Evolutionary conservation across 169 alveolate genomes (phyloP), one percentile per base, ranked within the genome.

Genomic region (Babesia divergens): DNA sequence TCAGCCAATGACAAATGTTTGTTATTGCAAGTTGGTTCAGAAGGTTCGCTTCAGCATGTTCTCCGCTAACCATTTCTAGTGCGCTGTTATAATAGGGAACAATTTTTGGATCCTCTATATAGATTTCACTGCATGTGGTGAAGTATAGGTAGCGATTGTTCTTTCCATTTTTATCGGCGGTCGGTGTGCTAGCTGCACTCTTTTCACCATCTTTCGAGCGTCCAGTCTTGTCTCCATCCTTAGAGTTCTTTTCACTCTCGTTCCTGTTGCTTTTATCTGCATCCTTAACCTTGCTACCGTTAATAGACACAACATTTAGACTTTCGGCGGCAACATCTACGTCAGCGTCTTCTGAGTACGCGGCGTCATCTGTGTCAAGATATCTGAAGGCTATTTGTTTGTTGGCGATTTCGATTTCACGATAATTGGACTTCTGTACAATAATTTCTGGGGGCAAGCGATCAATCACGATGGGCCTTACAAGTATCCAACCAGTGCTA

Each of bases 1-100:
- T 91, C 31, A 91, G 82, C 95, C 95, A 91, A 52, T 89, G 90
- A 38, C 93, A 86, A 14, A 91, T 76, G 77, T 91, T 85, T 14
- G 95, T 91, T 34, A 91, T 51, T 7, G 94, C 87, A 40, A 91
- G 79, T 43, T 91, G 95, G 60, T 91, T 91, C 7, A 91, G 80
- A 31, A 91, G 76, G 38, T 83, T 75, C 29, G 86, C 81, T 32
- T 89, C 92, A 2, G 94, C 93, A 47, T 84, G 93, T 56, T 88
- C 92, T 1, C 95, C 95, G 22, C 92, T 83, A 35, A 86, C 76
- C 81, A 70, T 71, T 42, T 86, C 89, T 42, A 83, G 65, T 13
- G 90, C 70, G 49, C 76, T 54, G 64, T 50, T 53, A 51, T 70
- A 80, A 54, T 80, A 80, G 34, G 83, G 83, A 28, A 59, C 81